phyloP scores from a whole-genome alignment of 2,329 filamentous ascomycete species.

The Scedosporium minutisporum region DNA sequence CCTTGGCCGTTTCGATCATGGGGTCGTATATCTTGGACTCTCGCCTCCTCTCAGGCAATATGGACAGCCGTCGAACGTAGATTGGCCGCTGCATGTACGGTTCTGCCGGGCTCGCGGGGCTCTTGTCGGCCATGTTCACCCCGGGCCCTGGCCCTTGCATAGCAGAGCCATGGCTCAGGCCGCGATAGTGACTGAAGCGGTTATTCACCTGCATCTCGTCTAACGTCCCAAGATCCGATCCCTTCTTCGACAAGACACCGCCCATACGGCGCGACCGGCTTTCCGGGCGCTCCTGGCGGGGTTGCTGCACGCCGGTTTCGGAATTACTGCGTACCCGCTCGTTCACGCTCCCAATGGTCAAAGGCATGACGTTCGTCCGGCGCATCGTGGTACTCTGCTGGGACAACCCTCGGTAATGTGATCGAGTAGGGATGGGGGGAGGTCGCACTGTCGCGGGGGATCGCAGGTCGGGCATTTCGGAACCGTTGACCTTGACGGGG shows the following conservation, averaged over 20 bases:
- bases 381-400: conserved; percentile 57
- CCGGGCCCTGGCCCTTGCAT: conserved; percentile 44
- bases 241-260: conserved; percentile 45
- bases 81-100: conserved; percentile 47
- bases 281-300: conserved; percentile 36
- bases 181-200: conserved; percentile 57
- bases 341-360: conserved; percentile 59
- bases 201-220: conserved; percentile 55
- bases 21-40: conserved; percentile 53
- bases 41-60: conserved; percentile 52
- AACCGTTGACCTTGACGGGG: conserved; percentile 63
- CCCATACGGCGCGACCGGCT: conserved; percentile 55
- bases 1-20: conserved; percentile 55
- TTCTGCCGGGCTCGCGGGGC: conserved; percentile 52
- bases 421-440: conserved; percentile 70
- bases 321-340: conserved; percentile 60
- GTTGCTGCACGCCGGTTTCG: conserved; percentile 44
- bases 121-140: conserved; percentile 28
- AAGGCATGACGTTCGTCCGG: conserved; percentile 61
- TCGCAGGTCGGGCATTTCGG: conserved; percentile 56
- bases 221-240: conserved; percentile 51
- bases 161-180: conserved; percentile 58
- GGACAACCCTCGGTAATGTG: conserved; percentile 68
- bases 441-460: conserved; percentile 54
- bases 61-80: conserved; percentile 53